Conservation (phyloP, 495 filamentous ascomycete species). For the Podospora pseudocomata region DNA sequence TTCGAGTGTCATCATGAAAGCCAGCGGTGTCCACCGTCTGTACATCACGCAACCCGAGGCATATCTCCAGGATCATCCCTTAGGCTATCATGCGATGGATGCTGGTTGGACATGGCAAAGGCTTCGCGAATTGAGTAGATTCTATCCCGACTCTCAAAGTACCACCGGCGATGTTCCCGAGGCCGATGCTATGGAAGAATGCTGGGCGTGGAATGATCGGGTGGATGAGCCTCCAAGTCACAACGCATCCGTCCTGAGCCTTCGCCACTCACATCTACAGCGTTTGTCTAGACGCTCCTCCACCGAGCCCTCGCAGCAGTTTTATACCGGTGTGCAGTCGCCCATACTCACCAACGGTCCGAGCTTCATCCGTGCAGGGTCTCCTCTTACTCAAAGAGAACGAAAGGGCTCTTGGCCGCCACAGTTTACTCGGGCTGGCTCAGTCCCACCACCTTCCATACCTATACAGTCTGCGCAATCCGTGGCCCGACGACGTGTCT, state of each 20-base stretch:
- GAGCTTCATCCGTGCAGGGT: constrained; percentile 30
- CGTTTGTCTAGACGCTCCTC: constrained; percentile 35
- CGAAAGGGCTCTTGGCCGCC: constrained; percentile 42
- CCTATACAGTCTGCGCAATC: constrained; percentile 29
- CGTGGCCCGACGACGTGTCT: constrained; percentile 38
- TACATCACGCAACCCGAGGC: constrained; percentile 64
- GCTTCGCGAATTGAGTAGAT: constrained; percentile 54
- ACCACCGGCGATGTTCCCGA: constrained; percentile 47
- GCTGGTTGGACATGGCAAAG: constrained; percentile 59
- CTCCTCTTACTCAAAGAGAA: constrained; percentile 38
- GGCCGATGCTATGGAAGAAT: constrained; percentile 56
- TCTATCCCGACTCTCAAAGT: constrained; percentile 45
- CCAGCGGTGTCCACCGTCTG: constrained; percentile 53
- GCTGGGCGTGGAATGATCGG: constrained; percentile 48
- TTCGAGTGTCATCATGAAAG: constrained; percentile 61
- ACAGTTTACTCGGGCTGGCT: constrained; percentile 41
- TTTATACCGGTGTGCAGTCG: constrained; percentile 33
- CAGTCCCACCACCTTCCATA: constrained; percentile 39
- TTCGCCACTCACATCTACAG: constrained; percentile 36
- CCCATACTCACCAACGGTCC: constrained; percentile 31
- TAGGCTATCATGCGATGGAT: constrained; percentile 43
- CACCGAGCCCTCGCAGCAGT: constrained; percentile 34
- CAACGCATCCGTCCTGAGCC: constrained; percentile 33
- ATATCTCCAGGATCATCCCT: constrained; percentile 57
- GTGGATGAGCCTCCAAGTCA: constrained; percentile 48